These are phyloP conservation scores for Naganishia antarctica DNA, from an alignment of 768 basidiomycete genomes.

Conservation along the genomic window DNA sequence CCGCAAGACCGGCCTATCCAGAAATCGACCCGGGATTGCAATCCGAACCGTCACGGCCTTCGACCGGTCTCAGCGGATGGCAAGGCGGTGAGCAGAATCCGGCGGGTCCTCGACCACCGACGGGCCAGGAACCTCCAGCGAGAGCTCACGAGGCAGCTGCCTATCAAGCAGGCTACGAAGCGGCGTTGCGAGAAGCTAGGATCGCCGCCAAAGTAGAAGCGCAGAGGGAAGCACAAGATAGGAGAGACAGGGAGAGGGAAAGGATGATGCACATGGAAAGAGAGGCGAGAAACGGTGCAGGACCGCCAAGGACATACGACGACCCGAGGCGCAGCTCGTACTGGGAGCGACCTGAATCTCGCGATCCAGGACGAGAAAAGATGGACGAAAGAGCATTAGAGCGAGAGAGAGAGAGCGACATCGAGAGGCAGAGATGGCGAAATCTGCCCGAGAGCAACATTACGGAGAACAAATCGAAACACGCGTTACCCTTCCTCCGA, in stretches of 20 bases:
- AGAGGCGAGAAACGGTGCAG: conserved; percentile 3
- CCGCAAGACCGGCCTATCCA: background rate
- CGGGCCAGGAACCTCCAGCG: background rate
- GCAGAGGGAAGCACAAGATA: background rate
- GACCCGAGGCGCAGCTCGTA: background rate
- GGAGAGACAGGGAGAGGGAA: conserved; percentile 16
- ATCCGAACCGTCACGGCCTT: background rate
- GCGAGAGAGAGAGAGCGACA: background rate
- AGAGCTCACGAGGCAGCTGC: background rate
- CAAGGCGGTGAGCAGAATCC: conserved; percentile 5
- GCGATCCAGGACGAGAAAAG: conserved; percentile 4
- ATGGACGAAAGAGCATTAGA: background rate
- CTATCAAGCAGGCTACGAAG: conserved; percentile 15
- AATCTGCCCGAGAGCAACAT: background rate
- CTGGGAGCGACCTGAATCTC: conserved; percentile 2
- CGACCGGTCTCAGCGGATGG: conserved; percentile 20
- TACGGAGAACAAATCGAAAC: conserved; percentile 15
- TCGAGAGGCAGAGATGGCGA: background rate
- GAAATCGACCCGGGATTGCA: conserved; percentile 10
- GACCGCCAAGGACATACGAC: background rate
- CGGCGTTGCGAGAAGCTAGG: conserved; percentile 3
- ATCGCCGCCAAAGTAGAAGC: conserved; percentile 8
- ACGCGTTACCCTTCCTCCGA: conserved; percentile 11
- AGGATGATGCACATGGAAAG: background rate
- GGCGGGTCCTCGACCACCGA: background rate